These are phyloP conservation scores for Wickerhamomyces sp. DNA, from an alignment of 1,139 yeast genomes.

Conservation along the genomic window DNA sequence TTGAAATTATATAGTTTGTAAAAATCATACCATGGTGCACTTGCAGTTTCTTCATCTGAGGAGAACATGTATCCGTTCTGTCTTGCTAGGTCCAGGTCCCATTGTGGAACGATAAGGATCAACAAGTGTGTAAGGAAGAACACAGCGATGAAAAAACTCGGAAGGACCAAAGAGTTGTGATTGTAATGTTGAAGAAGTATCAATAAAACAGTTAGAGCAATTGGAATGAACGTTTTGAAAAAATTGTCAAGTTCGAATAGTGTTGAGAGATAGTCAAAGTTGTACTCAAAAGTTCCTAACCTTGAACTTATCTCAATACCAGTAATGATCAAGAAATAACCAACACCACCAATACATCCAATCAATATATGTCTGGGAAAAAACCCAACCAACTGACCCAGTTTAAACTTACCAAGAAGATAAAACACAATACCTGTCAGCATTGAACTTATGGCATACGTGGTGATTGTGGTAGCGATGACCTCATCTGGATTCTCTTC, in stretches of 20 bases:
- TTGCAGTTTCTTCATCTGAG: slow-evolving; percentile 40
- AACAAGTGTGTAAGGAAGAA: slow-evolving; percentile 65
- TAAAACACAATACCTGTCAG: slow-evolving; percentile 83
- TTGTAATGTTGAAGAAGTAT: slow-evolving; percentile 56
- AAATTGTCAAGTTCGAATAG: slow-evolving; percentile 40
- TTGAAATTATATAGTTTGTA: slow-evolving; percentile 67
- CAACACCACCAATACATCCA: slow-evolving; percentile 98
- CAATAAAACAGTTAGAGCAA: slow-evolving; percentile 54
- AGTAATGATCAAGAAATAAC: slow-evolving; percentile 83
- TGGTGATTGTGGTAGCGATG: slow-evolving; percentile 79
- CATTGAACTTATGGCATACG: slow-evolving; percentile 78
- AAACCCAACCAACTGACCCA: slow-evolving; percentile 88
- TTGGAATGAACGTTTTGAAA: slow-evolving; percentile 71
- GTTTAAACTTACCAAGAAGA: slow-evolving; percentile 64
- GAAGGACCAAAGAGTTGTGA: slow-evolving; percentile 76
- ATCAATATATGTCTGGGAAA: slow-evolving; percentile 94
- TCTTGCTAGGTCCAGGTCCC: slow-evolving; percentile 59
- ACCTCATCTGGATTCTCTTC: slow-evolving; percentile 52
- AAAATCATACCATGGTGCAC: slow-evolving; percentile 86
- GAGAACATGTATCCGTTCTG: slow-evolving; percentile 79
- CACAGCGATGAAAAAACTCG: slow-evolving; percentile 70
- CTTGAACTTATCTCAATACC: slow-evolving; percentile 89
- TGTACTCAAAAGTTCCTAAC: slow-evolving; percentile 66
- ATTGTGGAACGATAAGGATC: slow-evolving; percentile 58
- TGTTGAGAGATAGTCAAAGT: slow-evolving; percentile 46